Evolutionary conservation across 2,329 filamentous ascomycete genomes (phyloP).

Genomic region (Hypomyces rosellus): DNA sequence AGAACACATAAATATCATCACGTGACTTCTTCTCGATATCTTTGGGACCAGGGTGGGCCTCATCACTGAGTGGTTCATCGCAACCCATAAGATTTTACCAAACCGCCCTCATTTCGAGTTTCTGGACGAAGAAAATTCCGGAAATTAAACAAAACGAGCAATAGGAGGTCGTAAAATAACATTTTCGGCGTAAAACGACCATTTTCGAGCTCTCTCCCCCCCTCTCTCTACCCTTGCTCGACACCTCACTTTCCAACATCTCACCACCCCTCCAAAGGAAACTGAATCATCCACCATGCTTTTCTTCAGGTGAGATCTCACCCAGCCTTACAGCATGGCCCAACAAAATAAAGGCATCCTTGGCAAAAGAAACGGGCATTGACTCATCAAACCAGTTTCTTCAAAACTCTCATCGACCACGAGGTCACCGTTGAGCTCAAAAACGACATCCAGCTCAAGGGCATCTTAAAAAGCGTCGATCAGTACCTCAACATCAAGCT

Average conservation of each 20-base stretch:
- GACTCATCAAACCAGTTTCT: conserved; percentile 59
- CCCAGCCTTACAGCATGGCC: background rate
- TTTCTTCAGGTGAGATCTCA: conserved; percentile 36
- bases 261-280: background rate
- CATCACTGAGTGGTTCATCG: conserved; percentile 4
- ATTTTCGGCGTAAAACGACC: background rate
- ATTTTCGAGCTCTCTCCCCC: background rate
- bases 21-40: conserved; percentile 6
- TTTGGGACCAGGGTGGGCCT: conserved; percentile 2
- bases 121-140: background rate
- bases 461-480: conserved; percentile 93
- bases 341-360: background rate
- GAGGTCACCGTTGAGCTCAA: conserved; percentile 98
- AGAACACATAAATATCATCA: background rate
- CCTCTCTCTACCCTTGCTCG: background rate
- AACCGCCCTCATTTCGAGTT: background rate
- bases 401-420: conserved; percentile 97
- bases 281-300: conserved; percentile 29
- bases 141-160: no score
- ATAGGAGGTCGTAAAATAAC: background rate
- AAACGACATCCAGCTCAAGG: conserved; percentile 96
- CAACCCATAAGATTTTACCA: background rate
- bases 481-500: conserved; percentile 99
- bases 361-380: background rate
- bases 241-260: background rate